Evolutionary conservation across 2,329 filamentous ascomycete species (phyloP), one percentile per base, ranked within the genome.

Genomic region (Trichoderma semiorbis): DNA sequence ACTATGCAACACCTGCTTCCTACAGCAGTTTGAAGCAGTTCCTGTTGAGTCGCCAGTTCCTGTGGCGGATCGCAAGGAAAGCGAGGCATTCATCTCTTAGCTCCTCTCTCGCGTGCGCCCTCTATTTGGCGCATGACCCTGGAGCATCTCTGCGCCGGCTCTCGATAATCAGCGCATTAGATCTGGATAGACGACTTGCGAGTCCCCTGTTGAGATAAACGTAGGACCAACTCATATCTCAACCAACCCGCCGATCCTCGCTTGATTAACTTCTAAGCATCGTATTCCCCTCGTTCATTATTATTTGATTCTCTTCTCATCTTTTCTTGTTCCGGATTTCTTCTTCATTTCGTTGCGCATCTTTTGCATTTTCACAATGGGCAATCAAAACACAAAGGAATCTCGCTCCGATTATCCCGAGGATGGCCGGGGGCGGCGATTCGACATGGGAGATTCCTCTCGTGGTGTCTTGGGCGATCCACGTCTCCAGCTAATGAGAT

Each of bases 311-410:
- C 3, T 34, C 36, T 21, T 10, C 26, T 6, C 16, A 34, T 53
- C 57, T 34, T 34, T 26, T 34, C n/a, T 28, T 62, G 6, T 26
- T 32, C 21, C 21, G 6, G 6, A 36, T 26, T 36, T 24, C 28
- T 34, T 28, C 43, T 28, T n/a, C 28, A 7, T 18, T 60, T 43
- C 39, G 7, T 62, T 69, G 21, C 39, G 58, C 39, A 36, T 36
- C 21, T 36, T 62, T 43, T 61, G 39, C 67, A 28, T 61, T 30
- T 28, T 63, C 73, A 70, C 36, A 34, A 83, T 83, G 82, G 82
- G 82, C 60, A 83, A 83, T 72, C 78, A 79, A 32, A 83, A 76
- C 72, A 80, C 81, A 30, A 84, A 81, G 73, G 82, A 83, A 74
- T 79, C 81, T 53, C 82, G 82, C 64, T 74, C 76, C 18, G 79